Base-by-base conservation (phyloP, 2,329 filamentous ascomycete genomes). In the Pseudocercospora fijiensis region DNA sequence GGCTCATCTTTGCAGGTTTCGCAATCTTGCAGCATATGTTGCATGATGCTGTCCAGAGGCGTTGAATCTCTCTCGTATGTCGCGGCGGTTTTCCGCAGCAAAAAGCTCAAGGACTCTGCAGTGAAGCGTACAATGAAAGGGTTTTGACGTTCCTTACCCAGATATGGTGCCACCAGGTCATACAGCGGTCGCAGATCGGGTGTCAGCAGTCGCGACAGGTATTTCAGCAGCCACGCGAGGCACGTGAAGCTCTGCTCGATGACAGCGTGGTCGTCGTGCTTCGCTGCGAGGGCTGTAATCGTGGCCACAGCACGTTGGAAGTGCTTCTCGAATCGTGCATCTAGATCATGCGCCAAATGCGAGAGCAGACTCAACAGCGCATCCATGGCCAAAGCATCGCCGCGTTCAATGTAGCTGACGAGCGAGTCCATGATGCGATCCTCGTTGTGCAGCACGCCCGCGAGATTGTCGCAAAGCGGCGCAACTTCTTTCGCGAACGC, bases 201-300 rank as follows among this genome's bases (percentile, higher is more conserved):
- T 0, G 95, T 90, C 22, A 99, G 79, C 0, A 98, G 84, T 67
- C 91, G 88, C 1, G 92, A 96, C 4, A 99, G 85, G 74, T 98
- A 98, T 76, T 99, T 99, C 85, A 99, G 97, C 45, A 98, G 83
- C 83, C 96, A 99, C 52, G 95, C 92, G 61, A 99, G 82, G 70
- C 91, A 93, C 11, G 89, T 92, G 78, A 99, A 99, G 57, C 91
- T 94, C 93, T 94, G 98, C 79, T 99, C 95, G 57, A 98, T 91
- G n/a, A 96, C 92, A 26, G 91, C 88, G 61, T 74, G 72, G 73
- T 91, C 89, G 62, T 90, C 84, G 59, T 91, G 87, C 71, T 87
- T 90, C 60, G 88, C 88, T 10, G 92, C 93, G 68, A 98, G 85
- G 16, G 87, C 86, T 43, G 91, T 86, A 60, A 99, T 87, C 60